phyloP scores from a whole-genome alignment of 495 filamentous ascomycete genomes.

The Podospora sp. region DNA sequence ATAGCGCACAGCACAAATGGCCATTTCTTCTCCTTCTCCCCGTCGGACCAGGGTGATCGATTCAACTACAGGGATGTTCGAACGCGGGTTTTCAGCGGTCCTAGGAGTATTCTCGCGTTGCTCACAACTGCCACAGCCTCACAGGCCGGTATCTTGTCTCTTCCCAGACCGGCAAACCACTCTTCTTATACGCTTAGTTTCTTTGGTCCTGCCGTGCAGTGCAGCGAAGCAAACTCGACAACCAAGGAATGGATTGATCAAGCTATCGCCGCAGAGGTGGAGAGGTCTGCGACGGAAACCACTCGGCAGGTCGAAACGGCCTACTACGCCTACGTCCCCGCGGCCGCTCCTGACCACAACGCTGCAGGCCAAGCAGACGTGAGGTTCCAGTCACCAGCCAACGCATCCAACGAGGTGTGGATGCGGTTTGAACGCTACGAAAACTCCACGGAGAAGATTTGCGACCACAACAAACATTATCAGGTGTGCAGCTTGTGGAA shows the following conservation, averaged over 20 bases:
- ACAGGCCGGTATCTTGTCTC: conserved; percentile 6
- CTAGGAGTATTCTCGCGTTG: conserved; percentile 9
- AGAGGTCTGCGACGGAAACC: neutral
- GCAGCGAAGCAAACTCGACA: neutral
- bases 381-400: conserved; percentile 1
- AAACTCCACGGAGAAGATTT: neutral
- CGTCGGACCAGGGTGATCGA: conserved; percentile 10
- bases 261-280: neutral
- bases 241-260: neutral
- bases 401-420: conserved; percentile 15
- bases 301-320: neutral
- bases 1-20: conserved; percentile 16
- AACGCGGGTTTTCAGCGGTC: conserved; percentile 12
- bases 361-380: neutral
- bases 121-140: conserved; percentile 8
- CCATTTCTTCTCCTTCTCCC: conserved; percentile 14
- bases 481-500: conserved; percentile 17
- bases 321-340: conserved; percentile 19
- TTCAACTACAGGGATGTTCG: neutral
- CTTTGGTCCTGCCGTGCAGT: conserved; percentile 6
- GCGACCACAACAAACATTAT: neutral
- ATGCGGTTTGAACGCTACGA: conserved; percentile 14
- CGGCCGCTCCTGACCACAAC: conserved; percentile 2
- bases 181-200: conserved; percentile 9
- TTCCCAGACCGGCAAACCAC: conserved; percentile 1